phyloP scores from a whole-genome alignment of 2,329 filamentous ascomycete genomes.

The Tolypocladium capitatum region DNA sequence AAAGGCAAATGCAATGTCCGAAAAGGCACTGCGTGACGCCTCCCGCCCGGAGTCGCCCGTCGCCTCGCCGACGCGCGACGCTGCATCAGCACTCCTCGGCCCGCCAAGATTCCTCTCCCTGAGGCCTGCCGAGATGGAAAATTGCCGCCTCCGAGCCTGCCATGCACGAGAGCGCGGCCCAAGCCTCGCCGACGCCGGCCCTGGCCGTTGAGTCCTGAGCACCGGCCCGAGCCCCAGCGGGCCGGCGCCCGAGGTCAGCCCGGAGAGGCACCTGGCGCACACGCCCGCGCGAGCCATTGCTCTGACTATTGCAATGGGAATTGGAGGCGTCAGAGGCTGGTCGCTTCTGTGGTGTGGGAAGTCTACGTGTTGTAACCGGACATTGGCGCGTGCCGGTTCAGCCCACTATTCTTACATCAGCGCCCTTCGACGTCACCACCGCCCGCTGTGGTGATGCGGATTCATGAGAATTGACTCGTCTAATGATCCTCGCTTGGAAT shows the following conservation, averaged over 20 bases:
- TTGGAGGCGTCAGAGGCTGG: background rate
- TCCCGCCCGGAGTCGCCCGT: background rate
- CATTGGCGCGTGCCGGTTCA: background rate
- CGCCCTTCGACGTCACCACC: background rate
- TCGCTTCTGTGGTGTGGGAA: background rate
- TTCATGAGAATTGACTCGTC: too few relatives aligned
- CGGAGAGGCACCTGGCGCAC: background rate
- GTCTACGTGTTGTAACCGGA: background rate
- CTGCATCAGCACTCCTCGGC: background rate
- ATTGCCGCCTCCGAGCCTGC: background rate
- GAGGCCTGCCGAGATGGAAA: background rate
- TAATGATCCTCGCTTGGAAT: conserved; percentile 1
- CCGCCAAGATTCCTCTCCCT: background rate
- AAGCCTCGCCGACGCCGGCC: background rate
- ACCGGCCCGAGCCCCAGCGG: too few relatives aligned
- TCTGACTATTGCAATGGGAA: background rate
- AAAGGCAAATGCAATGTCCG: conserved; percentile 24
- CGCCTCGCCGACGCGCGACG: background rate
- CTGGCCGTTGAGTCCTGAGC: background rate
- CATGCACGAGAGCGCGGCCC: background rate
- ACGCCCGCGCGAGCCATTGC: background rate
- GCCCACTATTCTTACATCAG: background rate
- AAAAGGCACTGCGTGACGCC: conserved; percentile 10
- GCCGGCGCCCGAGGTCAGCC: background rate
- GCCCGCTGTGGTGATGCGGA: too few relatives aligned